Evolutionary conservation across 768 basidiomycete genomes (phyloP).

Genomic region (Podaxis sp.): DNA sequence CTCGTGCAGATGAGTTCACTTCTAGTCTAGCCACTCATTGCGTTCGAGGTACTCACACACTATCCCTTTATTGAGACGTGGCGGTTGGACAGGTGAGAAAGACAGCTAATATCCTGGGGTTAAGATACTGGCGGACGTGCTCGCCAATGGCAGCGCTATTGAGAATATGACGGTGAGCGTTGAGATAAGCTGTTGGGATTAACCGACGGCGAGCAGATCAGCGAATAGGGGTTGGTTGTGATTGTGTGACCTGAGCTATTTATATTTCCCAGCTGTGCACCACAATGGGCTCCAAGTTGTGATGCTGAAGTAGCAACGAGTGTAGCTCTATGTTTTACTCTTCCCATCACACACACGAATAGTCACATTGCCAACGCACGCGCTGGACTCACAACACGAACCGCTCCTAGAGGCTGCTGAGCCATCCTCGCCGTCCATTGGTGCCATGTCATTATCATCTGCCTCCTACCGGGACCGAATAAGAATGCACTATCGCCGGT

Average conservation of each 20-base stretch:
- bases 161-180: too few species aligned
- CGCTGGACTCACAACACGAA: slow-evolving; percentile 4
- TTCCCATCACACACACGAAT: not conserved
- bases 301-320: slow-evolving; percentile 6
- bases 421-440: not conserved
- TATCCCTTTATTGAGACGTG: too few species aligned
- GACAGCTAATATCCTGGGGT: too few species aligned
- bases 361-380: not conserved
- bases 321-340: not conserved
- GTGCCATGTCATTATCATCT: not conserved
- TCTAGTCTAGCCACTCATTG: too few species aligned
- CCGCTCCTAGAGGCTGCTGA: slow-evolving; percentile 1
- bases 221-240: not conserved
- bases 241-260: not conserved
- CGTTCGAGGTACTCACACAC: too few species aligned
- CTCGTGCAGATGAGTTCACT: too few species aligned
- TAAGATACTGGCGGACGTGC: too few species aligned
- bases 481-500: slow-evolving; percentile 12
- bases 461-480: slow-evolving; percentile 6
- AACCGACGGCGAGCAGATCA: not conserved
- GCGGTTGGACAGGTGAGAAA: too few species aligned
- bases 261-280: not conserved
- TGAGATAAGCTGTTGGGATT: too few species aligned
- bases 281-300: slow-evolving; percentile 3
- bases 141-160: too few species aligned